Conservation (phyloP, 768 basidiomycete genomes). For the Pleurotus giganteus region DNA sequence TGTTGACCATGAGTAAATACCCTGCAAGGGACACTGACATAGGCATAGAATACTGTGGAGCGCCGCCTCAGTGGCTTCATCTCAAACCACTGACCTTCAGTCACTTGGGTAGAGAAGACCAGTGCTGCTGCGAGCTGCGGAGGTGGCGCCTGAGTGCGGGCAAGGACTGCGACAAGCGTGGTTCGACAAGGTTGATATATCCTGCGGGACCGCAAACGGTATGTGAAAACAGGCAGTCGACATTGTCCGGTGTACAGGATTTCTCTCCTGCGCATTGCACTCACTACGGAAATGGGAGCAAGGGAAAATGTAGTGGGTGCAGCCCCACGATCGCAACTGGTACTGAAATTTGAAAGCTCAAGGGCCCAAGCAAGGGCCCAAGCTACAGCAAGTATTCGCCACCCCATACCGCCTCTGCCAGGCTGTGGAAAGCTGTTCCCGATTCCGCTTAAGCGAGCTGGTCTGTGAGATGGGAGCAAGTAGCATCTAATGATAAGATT, state of each 20-base stretch:
- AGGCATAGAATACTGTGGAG: neutral
- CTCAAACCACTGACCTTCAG: too few relatives aligned
- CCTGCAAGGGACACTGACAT: conserved; percentile 5
- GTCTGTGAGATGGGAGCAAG: neutral
- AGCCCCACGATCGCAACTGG: neutral
- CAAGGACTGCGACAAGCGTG: too few relatives aligned
- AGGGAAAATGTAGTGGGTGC: neutral
- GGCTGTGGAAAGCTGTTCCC: neutral
- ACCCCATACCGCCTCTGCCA: neutral
- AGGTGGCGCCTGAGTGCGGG: neutral
- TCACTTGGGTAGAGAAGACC: too few relatives aligned
- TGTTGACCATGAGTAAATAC: conserved; percentile 7
- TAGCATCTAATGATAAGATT: neutral
- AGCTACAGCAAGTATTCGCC: neutral
- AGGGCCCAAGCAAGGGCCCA: too few relatives aligned
- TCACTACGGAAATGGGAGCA: neutral
- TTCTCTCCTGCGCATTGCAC: too few relatives aligned
- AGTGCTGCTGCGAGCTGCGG: neutral
- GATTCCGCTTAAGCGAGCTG: neutral
- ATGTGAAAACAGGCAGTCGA: neutral
- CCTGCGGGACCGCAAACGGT: neutral
- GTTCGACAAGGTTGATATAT: neutral
- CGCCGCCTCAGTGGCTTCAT: neutral
- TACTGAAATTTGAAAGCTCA: neutral
- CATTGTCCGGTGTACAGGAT: too few relatives aligned